A percentile compares a stretch with the other conserved stretches of the same genome.
phyloP scores from a whole-genome alignment of 2,329 filamentous ascomycete genomes.

The Fusarium algeriense region DNA sequence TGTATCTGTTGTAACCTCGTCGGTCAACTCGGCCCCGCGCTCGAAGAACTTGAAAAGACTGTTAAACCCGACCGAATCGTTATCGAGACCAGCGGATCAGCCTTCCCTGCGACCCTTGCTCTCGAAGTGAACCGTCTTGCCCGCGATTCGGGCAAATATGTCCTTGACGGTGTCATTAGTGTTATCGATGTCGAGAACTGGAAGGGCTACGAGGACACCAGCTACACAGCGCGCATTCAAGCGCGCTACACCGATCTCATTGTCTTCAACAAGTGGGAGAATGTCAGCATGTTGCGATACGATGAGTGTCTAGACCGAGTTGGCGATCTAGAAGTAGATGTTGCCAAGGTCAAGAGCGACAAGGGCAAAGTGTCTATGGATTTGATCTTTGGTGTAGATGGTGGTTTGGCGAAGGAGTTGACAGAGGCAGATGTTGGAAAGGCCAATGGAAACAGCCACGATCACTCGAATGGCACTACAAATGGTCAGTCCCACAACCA shows the following conservation, averaged over 20 bases:
- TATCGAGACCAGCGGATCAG: conserved; percentile 91
- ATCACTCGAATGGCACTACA: conserved; percentile 51
- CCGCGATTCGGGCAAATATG: conserved; percentile 75
- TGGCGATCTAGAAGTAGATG: conserved; percentile 83
- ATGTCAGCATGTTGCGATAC: conserved; percentile 76
- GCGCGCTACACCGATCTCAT: conserved; percentile 91
- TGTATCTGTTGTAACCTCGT: conserved; percentile 99
- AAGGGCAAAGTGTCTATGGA: conserved; percentile 82
- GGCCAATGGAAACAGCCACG: conserved; percentile 52
- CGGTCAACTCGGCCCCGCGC: conserved; percentile 85
- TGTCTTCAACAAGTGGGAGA: conserved; percentile 94
- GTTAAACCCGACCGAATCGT: conserved; percentile 84
- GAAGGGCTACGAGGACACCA: conserved; percentile 91
- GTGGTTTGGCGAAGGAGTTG: conserved; percentile 74
- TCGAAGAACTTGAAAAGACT: conserved; percentile 75
- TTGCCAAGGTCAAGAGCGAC: conserved; percentile 86
- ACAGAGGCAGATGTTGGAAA: conserved; percentile 55
- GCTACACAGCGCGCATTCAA: conserved; percentile 88
- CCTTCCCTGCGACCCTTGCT: conserved; percentile 88
- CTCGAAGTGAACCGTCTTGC: conserved; percentile 88
- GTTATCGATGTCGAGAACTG: conserved; percentile 97
- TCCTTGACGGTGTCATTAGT: conserved; percentile 87
- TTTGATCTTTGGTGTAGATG: conserved; percentile 88
- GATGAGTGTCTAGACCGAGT: conserved; percentile 84
- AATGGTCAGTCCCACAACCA: conserved; percentile 63